Conservation (phyloP, 176 grass and related monocot genomes). For the Triticum urartu region DNA sequence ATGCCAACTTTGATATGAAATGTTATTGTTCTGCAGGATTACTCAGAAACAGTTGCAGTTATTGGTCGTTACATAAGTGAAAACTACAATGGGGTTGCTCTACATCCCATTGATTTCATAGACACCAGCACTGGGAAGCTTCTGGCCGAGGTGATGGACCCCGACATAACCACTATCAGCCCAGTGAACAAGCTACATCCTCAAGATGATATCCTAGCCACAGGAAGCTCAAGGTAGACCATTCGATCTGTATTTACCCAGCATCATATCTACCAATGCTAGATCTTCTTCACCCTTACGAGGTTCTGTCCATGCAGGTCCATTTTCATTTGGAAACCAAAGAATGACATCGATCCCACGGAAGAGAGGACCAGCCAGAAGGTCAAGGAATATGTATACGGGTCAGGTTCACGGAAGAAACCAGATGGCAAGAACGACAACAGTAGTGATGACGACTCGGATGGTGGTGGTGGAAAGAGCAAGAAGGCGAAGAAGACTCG, state of each 20-base stretch:
- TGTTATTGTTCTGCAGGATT: constrained; percentile 54
- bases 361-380: constrained; percentile 50
- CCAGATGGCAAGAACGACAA: constrained; percentile 48
- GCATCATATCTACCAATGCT: background rate
- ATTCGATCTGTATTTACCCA: background rate
- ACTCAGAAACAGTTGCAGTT: constrained; percentile 73
- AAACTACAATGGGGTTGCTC: constrained; percentile 84
- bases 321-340: constrained; percentile 91
- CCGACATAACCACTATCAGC: constrained; percentile 88
- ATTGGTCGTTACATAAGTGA: constrained; percentile 97
- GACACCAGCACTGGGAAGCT: constrained; percentile 80
- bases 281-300: background rate
- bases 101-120: constrained; percentile 98
- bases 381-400: constrained; percentile 65
- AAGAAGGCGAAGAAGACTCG: constrained; percentile 55
- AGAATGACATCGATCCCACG: constrained; percentile 24
- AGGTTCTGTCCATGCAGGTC: constrained; percentile 47
- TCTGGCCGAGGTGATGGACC: constrained; percentile 82
- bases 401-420: constrained; percentile 52
- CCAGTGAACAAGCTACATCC: constrained; percentile 95
- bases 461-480: constrained; percentile 49
- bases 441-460: constrained; percentile 54
- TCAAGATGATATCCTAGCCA: constrained; percentile 60
- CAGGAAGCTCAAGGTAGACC: constrained; percentile 86
- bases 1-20: background rate